phyloP scores from a whole-genome alignment of 768 basidiomycete genomes.

The Lactarius quietus region DNA sequence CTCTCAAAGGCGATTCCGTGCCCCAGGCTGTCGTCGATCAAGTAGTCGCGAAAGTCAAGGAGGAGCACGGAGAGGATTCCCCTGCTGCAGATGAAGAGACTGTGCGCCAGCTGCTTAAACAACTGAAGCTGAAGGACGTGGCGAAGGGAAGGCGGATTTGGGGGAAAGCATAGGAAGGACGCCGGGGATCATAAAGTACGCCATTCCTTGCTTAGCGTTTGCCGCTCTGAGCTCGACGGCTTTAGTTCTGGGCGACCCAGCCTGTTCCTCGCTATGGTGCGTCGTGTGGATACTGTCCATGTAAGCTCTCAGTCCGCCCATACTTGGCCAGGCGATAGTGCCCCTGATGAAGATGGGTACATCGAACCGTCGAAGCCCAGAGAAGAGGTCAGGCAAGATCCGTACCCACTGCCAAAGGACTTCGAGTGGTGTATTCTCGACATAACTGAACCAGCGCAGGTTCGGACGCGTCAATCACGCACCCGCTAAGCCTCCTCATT shows the following conservation, averaged over 20 bases:
- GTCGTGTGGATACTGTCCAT: slow-evolving; percentile 9
- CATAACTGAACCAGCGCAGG: slow-evolving; percentile 72
- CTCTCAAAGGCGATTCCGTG: slow-evolving; percentile 50
- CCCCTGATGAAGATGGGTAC: slow-evolving; percentile 72
- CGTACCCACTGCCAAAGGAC: slow-evolving; percentile 84
- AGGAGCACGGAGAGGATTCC: slow-evolving; percentile 34
- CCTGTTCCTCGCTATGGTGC: slow-evolving; percentile 88
- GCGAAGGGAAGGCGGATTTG: slow-evolving; percentile 71
- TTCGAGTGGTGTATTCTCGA: slow-evolving; percentile 90
- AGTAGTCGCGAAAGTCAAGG: slow-evolving; percentile 56
- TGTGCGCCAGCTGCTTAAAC: slow-evolving; percentile 65
- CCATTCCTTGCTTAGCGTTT: slow-evolving; percentile 1
- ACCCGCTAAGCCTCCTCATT: background rate
- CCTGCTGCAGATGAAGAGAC: slow-evolving; percentile 53
- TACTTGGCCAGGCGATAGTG: slow-evolving; percentile 50
- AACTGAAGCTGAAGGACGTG: slow-evolving; percentile 81
- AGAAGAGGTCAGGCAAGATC: slow-evolving; percentile 82
- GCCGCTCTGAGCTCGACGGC: slow-evolving; percentile 15
- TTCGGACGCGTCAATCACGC: slow-evolving; percentile 30
- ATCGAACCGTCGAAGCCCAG: slow-evolving; percentile 79
- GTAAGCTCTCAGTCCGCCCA: slow-evolving; percentile 10
- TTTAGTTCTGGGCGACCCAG: slow-evolving; percentile 95
- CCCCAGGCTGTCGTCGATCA: slow-evolving; percentile 65
- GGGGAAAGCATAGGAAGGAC: slow-evolving; percentile 73
- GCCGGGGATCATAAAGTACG: slow-evolving; percentile 86